Evolutionary conservation across 148 eudicot species (phyloP), one percentile per base, ranked within the genome.

Genomic region (Vaccinium darrowii): DNA sequence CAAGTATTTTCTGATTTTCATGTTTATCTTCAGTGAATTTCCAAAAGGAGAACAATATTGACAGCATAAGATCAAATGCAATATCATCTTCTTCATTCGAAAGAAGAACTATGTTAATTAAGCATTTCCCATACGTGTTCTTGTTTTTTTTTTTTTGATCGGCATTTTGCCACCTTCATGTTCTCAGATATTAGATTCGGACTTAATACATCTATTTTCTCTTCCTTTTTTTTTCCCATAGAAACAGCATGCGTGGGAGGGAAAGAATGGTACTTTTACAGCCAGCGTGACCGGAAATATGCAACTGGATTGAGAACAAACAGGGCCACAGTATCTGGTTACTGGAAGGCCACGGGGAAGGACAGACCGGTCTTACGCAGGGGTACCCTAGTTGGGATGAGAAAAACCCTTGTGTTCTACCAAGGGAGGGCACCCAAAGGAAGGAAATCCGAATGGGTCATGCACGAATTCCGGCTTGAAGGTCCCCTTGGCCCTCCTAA

Each of bases 341-440:
- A 95, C 56, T 97, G 99, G 99, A 97, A 97, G 83, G 99, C 99
- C 52, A 97, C 99, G 0, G 99, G 99, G 58, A 97, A 95, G 82
- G 99, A 97, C 82, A 84, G 95, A 50, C 89, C 95, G 12, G 65
- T 94, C 5, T 15, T 76, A 0, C 84, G 88, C 9, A 87, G 86
- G 43, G 93, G 93, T 0, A 86, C 76, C 81, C 88, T 92, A 0
- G 93, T 97, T 0, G 99, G 99, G 39, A 97, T 95, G 99, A 94
- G 96, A 73, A 97, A 97, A 82, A 97, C 99, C 27, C 83, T 97
- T 81, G 98, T 97, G 21, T 97, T 95, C 83, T 94, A 97, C 82
- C 91, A 91, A 83, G 99, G 99, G 27, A 86, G 98, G 78, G 99
- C 99, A 1, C 99, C 99, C 23, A 95, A 95, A 84, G 99, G 99